Conservation (phyloP, 1,139 yeast species). For the Torulaspora pretoriensis region DNA sequence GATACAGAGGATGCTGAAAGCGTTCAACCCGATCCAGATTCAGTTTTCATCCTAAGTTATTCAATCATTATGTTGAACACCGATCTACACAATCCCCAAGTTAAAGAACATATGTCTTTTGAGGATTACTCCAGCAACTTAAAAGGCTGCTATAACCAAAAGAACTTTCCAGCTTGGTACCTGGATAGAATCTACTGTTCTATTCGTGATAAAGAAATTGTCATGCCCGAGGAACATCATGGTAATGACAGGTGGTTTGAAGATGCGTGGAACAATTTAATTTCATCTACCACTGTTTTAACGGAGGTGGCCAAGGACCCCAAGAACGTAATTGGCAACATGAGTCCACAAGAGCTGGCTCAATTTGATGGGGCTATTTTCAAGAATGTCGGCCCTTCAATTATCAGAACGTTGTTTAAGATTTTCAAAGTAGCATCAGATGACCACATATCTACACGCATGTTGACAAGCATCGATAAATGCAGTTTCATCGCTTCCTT, state of each 20-base stretch:
- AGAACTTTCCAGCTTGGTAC: conserved; percentile 84
- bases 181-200: conserved; percentile 74
- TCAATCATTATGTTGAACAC: conserved; percentile 77
- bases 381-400: conserved; percentile 53
- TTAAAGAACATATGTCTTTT: conserved; percentile 80
- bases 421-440: conserved; percentile 87
- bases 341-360: conserved; percentile 35
- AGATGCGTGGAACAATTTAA: conserved; percentile 83
- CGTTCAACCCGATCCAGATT: conserved; percentile 67
- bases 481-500: conserved; percentile 70
- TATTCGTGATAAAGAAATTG: conserved; percentile 80
- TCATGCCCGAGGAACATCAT: conserved; percentile 97
- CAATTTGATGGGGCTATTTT: conserved; percentile 70
- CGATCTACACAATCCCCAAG: conserved; percentile 73
- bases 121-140: conserved; percentile 78
- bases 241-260: conserved; percentile 85
- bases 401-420: conserved; percentile 64
- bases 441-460: conserved; percentile 80
- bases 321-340: conserved; percentile 23
- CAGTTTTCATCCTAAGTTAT: conserved; percentile 67
- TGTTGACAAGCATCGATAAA: conserved; percentile 83
- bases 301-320: conserved; percentile 32
- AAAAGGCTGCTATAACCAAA: conserved; percentile 67
- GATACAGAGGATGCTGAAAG: conserved; percentile 38
- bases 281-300: conserved; percentile 47